phyloP scores from a whole-genome alignment of 2,329 filamentous ascomycete species.

The Keithomyces neogunnii region DNA sequence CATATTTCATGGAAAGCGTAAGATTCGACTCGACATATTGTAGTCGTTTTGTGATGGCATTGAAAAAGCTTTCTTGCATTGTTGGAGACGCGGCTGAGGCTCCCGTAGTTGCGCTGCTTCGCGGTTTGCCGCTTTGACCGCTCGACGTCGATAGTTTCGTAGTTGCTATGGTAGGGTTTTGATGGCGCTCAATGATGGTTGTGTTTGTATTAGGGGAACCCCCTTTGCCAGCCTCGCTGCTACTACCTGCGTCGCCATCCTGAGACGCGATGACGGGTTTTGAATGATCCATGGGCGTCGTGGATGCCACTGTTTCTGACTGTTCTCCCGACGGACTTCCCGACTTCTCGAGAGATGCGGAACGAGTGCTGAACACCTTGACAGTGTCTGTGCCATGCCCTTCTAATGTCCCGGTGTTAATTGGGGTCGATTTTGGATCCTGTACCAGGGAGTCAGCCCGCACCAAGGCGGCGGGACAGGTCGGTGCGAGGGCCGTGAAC shows the following conservation, averaged over 20 bases:
- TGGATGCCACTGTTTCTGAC: background rate
- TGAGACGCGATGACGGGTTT: background rate
- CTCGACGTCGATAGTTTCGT: constrained; percentile 7
- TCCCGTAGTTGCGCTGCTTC: constrained; percentile 18
- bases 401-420: background rate
- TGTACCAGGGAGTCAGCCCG: too few species aligned
- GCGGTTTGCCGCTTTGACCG: constrained; percentile 16
- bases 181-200: constrained; percentile 1
- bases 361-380: background rate
- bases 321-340: background rate
- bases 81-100: constrained; percentile 51
- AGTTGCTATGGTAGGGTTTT: constrained; percentile 3
- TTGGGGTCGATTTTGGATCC: background rate
- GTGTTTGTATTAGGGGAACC: background rate
- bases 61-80: constrained; percentile 97
- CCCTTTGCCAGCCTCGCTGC: background rate
- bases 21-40: constrained; percentile 88
- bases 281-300: background rate
- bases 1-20: constrained; percentile 87
- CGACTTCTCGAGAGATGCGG: background rate
- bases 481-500: background rate
- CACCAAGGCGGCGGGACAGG: background rate
- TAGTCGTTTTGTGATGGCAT: constrained; percentile 86
- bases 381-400: background rate
- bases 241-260: background rate